phyloP scores from a whole-genome alignment of 2,329 filamentous ascomycete species.

The Monosporascus sp. region DNA sequence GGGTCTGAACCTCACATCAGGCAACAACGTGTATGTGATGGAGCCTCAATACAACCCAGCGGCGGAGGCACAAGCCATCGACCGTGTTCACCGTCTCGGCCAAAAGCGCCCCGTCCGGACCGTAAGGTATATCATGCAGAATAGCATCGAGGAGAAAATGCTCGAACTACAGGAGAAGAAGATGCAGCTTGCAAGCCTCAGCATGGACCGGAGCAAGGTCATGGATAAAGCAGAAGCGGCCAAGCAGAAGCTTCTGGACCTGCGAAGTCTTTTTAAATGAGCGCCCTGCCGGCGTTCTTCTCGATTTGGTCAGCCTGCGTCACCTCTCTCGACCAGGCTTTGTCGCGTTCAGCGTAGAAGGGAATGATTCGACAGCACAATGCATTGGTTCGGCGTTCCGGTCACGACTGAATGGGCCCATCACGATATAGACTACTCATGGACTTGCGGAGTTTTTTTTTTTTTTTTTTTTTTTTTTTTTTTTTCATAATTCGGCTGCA shows the following conservation, averaged over 20 bases:
- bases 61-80: constrained; percentile 88
- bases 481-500: background rate
- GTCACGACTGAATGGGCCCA: background rate
- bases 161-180: constrained; percentile 86
- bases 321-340: too few relatives aligned
- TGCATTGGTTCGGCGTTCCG: background rate
- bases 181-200: constrained; percentile 80
- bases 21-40: constrained; percentile 90
- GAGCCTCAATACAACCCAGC: constrained; percentile 97
- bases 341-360: background rate
- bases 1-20: constrained; percentile 83
- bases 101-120: constrained; percentile 87
- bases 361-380: background rate
- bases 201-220: constrained; percentile 56
- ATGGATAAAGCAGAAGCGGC: constrained; percentile 55
- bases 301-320: background rate
- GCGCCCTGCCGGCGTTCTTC: background rate
- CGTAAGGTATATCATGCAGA: constrained; percentile 80
- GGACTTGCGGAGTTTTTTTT: background rate
- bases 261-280: constrained; percentile 53
- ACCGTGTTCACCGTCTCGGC: constrained; percentile 85
- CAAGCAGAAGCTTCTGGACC: constrained; percentile 55
- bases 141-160: constrained; percentile 94
- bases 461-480: background rate
- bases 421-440: background rate